Conservation (phyloP, 164 flowering plant genomes). For the Macadamia integrifolia region DNA sequence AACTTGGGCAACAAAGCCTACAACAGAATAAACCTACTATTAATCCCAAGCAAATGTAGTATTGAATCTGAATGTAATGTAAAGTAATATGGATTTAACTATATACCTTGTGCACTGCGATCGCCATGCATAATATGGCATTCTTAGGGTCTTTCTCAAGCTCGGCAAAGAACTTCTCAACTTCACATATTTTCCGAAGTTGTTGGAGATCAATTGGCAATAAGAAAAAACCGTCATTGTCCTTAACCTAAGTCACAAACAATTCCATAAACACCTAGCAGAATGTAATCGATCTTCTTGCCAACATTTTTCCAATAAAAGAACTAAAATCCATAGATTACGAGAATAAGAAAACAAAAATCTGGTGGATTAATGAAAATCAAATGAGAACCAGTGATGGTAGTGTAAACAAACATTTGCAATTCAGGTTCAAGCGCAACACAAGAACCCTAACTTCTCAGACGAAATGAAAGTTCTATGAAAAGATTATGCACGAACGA, state of each 20-base stretch:
- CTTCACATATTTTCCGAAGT: slow-evolving; percentile 44
- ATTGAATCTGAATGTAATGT: not conserved
- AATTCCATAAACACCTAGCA: no score
- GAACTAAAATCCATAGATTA: no score
- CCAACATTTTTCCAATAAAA: no score
- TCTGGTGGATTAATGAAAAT: no score
- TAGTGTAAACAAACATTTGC: no score
- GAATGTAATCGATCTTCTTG: no score
- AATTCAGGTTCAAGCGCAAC: no score
- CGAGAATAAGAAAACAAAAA: no score
- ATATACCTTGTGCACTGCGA: slow-evolving; percentile 78
- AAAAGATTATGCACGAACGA: no score
- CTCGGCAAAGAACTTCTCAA: slow-evolving; percentile 37
- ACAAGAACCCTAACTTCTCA: no score
- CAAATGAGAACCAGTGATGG: no score
- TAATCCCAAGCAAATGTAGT: not conserved
- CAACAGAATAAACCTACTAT: not conserved
- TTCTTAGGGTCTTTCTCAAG: slow-evolving; percentile 60
- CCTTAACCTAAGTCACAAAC: slow-evolving; percentile 40
- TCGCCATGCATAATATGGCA: slow-evolving; percentile 70
- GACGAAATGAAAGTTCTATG: no score
- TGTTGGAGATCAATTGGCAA: slow-evolving; percentile 64
- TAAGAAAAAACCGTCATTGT: slow-evolving; percentile 37
- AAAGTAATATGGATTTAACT: not conserved
- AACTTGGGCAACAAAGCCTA: slow-evolving; percentile 44